Conservation (phyloP, 2,329 filamentous ascomycete species). For the Talaromyces piceae region DNA sequence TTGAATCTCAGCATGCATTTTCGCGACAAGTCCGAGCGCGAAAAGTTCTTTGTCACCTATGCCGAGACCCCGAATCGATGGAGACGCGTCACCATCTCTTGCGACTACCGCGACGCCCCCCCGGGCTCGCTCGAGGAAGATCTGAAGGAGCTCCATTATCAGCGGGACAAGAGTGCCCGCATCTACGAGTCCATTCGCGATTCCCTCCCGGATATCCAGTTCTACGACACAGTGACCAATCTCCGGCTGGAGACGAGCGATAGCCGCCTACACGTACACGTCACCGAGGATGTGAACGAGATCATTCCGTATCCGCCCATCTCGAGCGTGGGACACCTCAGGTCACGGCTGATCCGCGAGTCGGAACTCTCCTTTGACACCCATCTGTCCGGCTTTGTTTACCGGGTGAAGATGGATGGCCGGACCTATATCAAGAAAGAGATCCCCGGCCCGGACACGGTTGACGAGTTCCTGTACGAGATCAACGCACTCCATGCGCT, state of each 20-base stretch:
- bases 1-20: slow-evolving; percentile 98
- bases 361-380: slow-evolving; percentile 75
- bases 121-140: slow-evolving; percentile 80
- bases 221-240: slow-evolving; percentile 93
- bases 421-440: slow-evolving; percentile 88
- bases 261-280: slow-evolving; percentile 85
- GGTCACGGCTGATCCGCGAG: slow-evolving; percentile 52
- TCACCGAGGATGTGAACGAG: slow-evolving; percentile 95
- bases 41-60: slow-evolving; percentile 98
- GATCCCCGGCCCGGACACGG: slow-evolving; percentile 87
- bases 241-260: slow-evolving; percentile 85
- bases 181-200: slow-evolving; percentile 95
- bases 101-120: slow-evolving; percentile 79
- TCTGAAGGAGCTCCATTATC: slow-evolving; percentile 66
- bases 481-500: slow-evolving; percentile 86
- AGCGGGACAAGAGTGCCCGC: slow-evolving; percentile 83
- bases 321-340: slow-evolving; percentile 65
- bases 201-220: slow-evolving; percentile 86
- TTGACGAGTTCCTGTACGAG: slow-evolving; percentile 96
- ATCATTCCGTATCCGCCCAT: slow-evolving; percentile 78
- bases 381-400: slow-evolving; percentile 95
- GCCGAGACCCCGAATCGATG: slow-evolving; percentile 71
- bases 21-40: slow-evolving; percentile 79
- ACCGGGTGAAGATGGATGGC: slow-evolving; percentile 70
- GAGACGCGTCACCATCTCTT: slow-evolving; percentile 84